Evolutionary conservation across 2,329 filamentous ascomycete genomes (phyloP), one percentile per base, ranked within the genome.

Genomic region (Hypomyces rosellus): DNA sequence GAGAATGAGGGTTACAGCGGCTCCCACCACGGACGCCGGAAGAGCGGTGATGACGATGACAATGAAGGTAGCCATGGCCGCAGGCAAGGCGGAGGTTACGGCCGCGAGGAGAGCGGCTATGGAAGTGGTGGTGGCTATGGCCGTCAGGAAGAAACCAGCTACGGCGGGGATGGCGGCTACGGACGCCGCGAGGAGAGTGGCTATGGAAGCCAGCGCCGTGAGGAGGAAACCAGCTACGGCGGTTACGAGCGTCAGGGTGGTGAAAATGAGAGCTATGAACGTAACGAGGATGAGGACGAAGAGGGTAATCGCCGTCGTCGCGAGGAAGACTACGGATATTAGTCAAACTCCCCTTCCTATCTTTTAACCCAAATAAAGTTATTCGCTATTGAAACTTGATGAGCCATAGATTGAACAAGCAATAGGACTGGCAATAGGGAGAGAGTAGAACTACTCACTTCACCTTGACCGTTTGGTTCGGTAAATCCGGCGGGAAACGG

Each of bases 151-250:
- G 56, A 57, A 12, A 54, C 59, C 45, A 54, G 62, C 50, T 61
- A 64, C 42, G n/a, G n/a, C n/a, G n/a, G n/a, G n/a, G n/a, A n/a
- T n/a, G 59, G 62, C 46, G 49, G 58, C n/a, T 47, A 58, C 37
- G 55, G 49, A 38, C 53, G 51, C 34, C 41, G 36, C 3, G 49
- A 52, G 39, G 45, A 54, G 48, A 45, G 47, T 15, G 48, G 54
- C 41, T 46, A 52, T 38, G 51, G 58, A 22, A 53, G 57, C 4
- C 46, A 48, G 37, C 47, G 58, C 30, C 54, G 57, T 11, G 46
- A 56, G 9, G 52, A 61, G 20, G 57, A 60, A 13, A 41, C 50
- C 16, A 53, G 57, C 14, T 60, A 59, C 22, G 57, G 56, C 9
- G 53, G 55, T 11, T 56, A 59, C 41, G 55, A 54, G 34, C 46